A percentile compares a stretch with the other conserved stretches of the same genome.
Conservation (phyloP, 352 stramenopile species). For the Phytophthora rubi region DNA sequence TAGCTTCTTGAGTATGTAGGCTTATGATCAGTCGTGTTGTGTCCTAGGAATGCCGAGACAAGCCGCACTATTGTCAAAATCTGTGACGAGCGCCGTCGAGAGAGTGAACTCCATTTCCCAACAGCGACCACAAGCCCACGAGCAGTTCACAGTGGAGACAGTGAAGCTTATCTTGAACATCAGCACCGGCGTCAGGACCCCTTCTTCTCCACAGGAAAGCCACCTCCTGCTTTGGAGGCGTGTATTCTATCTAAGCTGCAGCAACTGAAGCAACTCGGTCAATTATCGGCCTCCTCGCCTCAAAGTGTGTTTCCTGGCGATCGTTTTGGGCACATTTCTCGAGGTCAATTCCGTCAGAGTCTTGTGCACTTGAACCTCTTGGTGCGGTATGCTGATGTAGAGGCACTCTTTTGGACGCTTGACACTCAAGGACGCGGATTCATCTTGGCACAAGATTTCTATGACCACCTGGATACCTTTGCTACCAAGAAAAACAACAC, state of each 20-base stretch:
- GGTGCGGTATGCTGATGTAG: constrained; percentile 70
- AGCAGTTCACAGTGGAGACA: constrained; percentile 8
- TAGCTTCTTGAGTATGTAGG: background rate
- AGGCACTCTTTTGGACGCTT: constrained; percentile 78
- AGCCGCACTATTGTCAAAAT: constrained; percentile 74
- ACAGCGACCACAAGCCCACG: constrained; percentile 23
- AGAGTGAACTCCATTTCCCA: constrained; percentile 56
- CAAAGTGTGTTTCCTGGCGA: constrained; percentile 76
- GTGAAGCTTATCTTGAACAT: constrained; percentile 32
- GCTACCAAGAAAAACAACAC: constrained; percentile 15
- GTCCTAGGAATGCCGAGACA: constrained; percentile 61
- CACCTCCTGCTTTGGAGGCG: constrained; percentile 50
- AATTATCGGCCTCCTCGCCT: constrained; percentile 52
- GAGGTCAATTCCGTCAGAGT: constrained; percentile 76
- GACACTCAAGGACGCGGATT: constrained; percentile 71
- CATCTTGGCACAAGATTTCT: constrained; percentile 63
- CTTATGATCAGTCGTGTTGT: constrained; percentile 3
- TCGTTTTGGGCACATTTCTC: constrained; percentile 71
- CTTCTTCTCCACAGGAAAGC: constrained; percentile 44
- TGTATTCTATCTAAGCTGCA: constrained; percentile 67
- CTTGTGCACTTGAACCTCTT: constrained; percentile 70
- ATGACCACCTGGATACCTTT: constrained; percentile 66
- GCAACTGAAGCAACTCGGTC: constrained; percentile 68
- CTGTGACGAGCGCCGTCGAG: constrained; percentile 67
- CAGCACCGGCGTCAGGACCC: constrained; percentile 40